Evolutionary conservation across 2,329 filamentous ascomycete genomes (phyloP).

Genomic region (Pseudogymnoascus sp.): DNA sequence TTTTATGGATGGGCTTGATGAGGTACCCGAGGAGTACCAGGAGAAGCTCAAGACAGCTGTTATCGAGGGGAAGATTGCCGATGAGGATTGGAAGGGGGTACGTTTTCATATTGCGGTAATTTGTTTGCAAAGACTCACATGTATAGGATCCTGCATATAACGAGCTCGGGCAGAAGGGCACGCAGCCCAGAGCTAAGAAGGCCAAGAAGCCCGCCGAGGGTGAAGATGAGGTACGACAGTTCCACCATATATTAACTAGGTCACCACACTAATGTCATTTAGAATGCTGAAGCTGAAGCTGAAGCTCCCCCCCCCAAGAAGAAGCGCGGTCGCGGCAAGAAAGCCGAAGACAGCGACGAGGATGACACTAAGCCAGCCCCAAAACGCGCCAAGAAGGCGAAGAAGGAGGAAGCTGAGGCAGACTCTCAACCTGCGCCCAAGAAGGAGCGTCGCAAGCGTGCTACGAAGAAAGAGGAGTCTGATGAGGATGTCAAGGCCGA

Average conservation of each 20-base stretch:
- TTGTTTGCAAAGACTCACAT: neutral
- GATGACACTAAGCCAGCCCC: constrained; percentile 10
- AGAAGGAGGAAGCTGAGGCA: constrained; percentile 8
- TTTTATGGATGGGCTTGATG: constrained; percentile 56
- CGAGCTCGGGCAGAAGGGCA: constrained; percentile 23
- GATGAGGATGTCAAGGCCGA: constrained; percentile 11
- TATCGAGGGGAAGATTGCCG: constrained; percentile 68
- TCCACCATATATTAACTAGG: neutral
- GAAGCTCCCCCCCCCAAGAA: constrained; percentile 30
- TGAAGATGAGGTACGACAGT: constrained; percentile 14
- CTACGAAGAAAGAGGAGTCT: constrained; percentile 23
- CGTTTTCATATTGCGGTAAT: constrained; percentile 29
- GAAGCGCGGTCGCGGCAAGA: constrained; percentile 29
- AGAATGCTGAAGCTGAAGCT: constrained; percentile 6
- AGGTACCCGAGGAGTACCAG: constrained; percentile 50
- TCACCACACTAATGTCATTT: constrained; percentile 10
- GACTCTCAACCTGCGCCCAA: constrained; percentile 1
- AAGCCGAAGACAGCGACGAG: constrained; percentile 16
- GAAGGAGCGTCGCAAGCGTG: constrained; percentile 28
- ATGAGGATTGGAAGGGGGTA: constrained; percentile 85
- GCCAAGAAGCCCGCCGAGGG: constrained; percentile 10
- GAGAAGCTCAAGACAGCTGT: constrained; percentile 67
- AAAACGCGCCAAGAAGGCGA: constrained; percentile 8
- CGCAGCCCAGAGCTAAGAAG: constrained; percentile 21
- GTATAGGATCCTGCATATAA: constrained; percentile 29